A percentile compares a stretch with the other conserved stretches of the same genome.
phyloP scores from a whole-genome alignment of 2,329 filamentous ascomycete genomes.

The Verticillium zaregamsianum region DNA sequence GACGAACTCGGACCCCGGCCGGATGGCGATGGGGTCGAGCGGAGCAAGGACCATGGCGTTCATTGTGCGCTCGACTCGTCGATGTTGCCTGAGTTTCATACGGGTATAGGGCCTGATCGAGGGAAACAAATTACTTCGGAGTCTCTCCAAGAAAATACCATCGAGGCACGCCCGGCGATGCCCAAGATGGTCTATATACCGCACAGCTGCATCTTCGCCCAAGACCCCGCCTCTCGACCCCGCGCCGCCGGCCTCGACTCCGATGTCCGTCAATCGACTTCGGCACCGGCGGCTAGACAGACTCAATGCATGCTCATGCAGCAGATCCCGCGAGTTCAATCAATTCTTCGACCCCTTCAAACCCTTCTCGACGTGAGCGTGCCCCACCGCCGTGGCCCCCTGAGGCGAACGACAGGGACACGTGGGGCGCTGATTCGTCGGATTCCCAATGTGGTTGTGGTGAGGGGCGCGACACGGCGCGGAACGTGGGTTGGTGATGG shows the following conservation, averaged over 20 bases:
- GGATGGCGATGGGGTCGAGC: conserved; percentile 14
- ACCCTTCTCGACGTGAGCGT: not conserved
- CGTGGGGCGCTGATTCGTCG: not conserved
- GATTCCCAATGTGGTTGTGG: not conserved
- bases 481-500: not conserved
- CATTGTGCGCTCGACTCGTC: not conserved
- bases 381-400: not conserved
- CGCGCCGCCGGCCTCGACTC: not conserved
- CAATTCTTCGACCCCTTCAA: not conserved
- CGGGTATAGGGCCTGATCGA: not conserved
- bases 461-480: not conserved
- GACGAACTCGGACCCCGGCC: conserved; percentile 25
- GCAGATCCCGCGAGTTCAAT: not conserved
- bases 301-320: not conserved
- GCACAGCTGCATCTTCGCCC: not conserved
- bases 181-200: not conserved
- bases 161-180: not conserved
- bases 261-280: not conserved
- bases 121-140: too few relatives aligned
- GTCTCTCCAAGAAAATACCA: not conserved
- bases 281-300: not conserved
- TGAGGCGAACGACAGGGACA: not conserved
- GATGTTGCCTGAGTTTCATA: not conserved
- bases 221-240: not conserved
- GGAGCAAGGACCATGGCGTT: not conserved